These are phyloP conservation scores for Pseudopyricularia javanii DNA, from an alignment of 2,329 filamentous ascomycete genomes.

Conservation along the genomic window DNA sequence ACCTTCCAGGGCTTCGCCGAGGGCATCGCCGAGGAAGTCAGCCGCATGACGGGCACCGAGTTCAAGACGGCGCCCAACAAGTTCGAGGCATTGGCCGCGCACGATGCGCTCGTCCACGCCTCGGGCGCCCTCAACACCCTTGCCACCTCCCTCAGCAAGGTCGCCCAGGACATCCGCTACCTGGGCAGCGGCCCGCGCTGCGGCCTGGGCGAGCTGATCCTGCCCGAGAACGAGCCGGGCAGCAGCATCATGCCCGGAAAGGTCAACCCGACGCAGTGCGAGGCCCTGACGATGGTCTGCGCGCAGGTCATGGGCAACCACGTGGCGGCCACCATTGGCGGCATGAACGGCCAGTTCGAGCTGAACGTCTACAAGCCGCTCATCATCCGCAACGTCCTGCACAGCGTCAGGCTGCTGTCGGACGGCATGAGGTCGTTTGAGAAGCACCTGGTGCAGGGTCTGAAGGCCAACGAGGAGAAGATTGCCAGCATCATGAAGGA, in stretches of 20 bases:
- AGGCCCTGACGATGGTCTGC: constrained; percentile 95
- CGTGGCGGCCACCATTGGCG: constrained; percentile 81
- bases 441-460: constrained; percentile 77
- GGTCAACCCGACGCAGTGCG: constrained; percentile 97
- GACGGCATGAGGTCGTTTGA: constrained; percentile 95
- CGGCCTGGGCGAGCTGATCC: constrained; percentile 81
- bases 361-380: constrained; percentile 98
- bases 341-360: constrained; percentile 97
- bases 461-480: constrained; percentile 88
- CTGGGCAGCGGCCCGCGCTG: constrained; percentile 92
- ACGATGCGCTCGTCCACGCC: constrained; percentile 92
- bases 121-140: constrained; percentile 90
- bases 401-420: constrained; percentile 76
- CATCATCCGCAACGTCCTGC: constrained; percentile 87
- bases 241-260: constrained; percentile 99
- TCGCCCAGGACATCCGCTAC: constrained; percentile 95
- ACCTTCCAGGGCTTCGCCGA: constrained; percentile 94
- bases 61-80: constrained; percentile 98
- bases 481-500: constrained; percentile 86
- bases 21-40: constrained; percentile 81
- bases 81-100: constrained; percentile 91
- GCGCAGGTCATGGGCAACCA: constrained; percentile 98
- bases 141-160: constrained; percentile 86
- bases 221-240: constrained; percentile 96
- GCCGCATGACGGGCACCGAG: constrained; percentile 80